Conservation (phyloP, 108 stramenopile species). For the Pseudonitzschia pungens region DNA sequence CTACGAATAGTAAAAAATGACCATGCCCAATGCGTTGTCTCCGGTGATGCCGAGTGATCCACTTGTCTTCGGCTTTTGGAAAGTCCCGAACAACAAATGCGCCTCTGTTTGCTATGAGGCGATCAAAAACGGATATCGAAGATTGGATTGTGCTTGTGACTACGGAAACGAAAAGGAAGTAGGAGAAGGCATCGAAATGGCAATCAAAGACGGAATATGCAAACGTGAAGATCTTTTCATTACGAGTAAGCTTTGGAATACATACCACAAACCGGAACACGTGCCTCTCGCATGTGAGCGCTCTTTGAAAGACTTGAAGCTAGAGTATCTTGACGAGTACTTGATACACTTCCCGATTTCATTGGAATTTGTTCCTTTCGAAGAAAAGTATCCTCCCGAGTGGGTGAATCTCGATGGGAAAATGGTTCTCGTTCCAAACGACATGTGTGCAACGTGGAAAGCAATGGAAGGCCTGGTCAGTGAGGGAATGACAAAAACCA, state of each 20-base stretch:
- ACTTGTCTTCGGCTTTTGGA: conserved; percentile 87
- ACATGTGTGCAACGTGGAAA: conserved; percentile 84
- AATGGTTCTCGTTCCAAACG: conserved; percentile 76
- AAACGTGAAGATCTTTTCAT: conserved; percentile 83
- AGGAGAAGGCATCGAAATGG: conserved; percentile 82
- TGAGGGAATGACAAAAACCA: conserved; percentile 53
- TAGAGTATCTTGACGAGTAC: conserved; percentile 91
- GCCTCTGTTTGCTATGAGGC: conserved; percentile 75
- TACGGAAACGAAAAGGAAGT: conserved; percentile 93
- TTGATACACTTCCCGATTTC: conserved; percentile 94
- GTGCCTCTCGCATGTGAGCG: conserved; percentile 70
- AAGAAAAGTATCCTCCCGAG: conserved; percentile 90
- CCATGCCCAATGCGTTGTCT: neutral
- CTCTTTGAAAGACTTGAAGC: conserved; percentile 76
- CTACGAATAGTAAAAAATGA: neutral
- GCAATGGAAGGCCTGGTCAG: conserved; percentile 79
- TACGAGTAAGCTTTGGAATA: conserved; percentile 94
- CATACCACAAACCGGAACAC: conserved; percentile 87
- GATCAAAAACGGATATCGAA: conserved; percentile 80
- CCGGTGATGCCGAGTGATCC: conserved; percentile 42
- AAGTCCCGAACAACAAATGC: conserved; percentile 58
- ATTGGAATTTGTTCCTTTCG: conserved; percentile 86
- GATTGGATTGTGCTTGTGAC: conserved; percentile 93
- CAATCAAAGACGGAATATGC: conserved; percentile 72
- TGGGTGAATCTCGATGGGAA: conserved; percentile 86